Evolutionary conservation across 1,139 yeast genomes (phyloP), one percentile per base, ranked within the genome.

Genomic region (Taiozyma onychis): DNA sequence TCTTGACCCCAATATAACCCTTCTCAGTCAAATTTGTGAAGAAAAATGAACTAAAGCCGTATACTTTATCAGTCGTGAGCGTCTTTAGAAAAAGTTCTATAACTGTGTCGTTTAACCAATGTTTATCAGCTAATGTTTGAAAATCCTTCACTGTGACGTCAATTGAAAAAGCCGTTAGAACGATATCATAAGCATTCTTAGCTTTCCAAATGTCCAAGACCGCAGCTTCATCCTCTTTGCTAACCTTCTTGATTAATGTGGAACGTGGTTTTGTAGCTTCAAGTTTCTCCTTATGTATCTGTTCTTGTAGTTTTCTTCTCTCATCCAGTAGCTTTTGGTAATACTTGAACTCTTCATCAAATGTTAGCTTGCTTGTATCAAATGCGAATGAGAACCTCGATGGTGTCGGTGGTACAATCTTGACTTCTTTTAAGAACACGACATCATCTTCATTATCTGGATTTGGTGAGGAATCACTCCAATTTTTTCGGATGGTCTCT

Each of bases 41-140:
- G 65, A 91, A 91, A 68, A 87, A 96, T 0, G 99, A 88, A 13
- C 95, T 85, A 76, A 95, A 90, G 3, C 85, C 83, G 62, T 83
- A 88, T 4, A 79, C 72, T 34, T 70, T 66, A 1, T 56, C 57
- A 2, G 59, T 54, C 39, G 68, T 79, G 9, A 90, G 72, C 55
- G 85, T 65, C 54, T 79, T 78, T 62, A 90, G 71, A 64, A 86
- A 91, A 61, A 83, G 85, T 65, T 93, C 99, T 51, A 93, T 90
- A 4, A 93, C 76, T 48, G 85, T 88, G 66, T 95, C 99, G 64
- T 93, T 93, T 42, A 93, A 76, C 99, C 99, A 93, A 45, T 75
- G 71, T 1, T 85, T 76, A 51, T 85, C 88, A 9, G 76, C 70
- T 39, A 93, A 71, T 0, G 97, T 90, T 48, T 76, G 74, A 48